Conservation (phyloP, 2,329 filamentous ascomycete species). For the Hypoxylon rubiginosum region DNA sequence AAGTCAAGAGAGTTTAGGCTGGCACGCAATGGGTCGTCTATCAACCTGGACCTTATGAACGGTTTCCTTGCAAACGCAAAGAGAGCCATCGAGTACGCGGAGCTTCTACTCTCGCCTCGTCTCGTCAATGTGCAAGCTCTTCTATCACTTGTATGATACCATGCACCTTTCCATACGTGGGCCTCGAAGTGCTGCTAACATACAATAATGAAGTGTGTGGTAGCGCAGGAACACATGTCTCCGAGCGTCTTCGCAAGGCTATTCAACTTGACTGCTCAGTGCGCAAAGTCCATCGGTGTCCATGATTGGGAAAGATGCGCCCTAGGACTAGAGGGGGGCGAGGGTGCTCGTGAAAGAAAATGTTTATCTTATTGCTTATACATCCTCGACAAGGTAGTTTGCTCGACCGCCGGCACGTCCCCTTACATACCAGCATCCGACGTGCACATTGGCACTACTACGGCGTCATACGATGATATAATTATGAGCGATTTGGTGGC, state of each 20-base stretch:
- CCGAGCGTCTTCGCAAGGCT: slow-evolving; percentile 15
- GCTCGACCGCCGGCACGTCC: slow-evolving; percentile 17
- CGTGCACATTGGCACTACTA: slow-evolving; percentile 9
- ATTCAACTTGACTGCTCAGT: slow-evolving; percentile 20
- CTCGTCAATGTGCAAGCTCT: slow-evolving; percentile 32
- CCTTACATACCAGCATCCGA: slow-evolving; percentile 12
- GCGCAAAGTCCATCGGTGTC: slow-evolving; percentile 28
- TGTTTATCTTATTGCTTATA: slow-evolving; percentile 30
- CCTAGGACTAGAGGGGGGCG: neutral
- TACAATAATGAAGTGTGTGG: slow-evolving; percentile 12
- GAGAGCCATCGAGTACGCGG: slow-evolving; percentile 23
- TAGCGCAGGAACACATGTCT: slow-evolving; percentile 30
- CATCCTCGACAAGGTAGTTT: slow-evolving; percentile 25
- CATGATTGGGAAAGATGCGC: slow-evolving; percentile 21
- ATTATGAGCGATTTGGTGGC: slow-evolving; percentile 1
- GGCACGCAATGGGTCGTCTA: slow-evolving; percentile 16
- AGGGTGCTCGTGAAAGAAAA: slow-evolving; percentile 16
- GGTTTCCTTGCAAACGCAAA: slow-evolving; percentile 30
- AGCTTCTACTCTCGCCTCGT: slow-evolving; percentile 18
- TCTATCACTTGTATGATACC: slow-evolving; percentile 23
- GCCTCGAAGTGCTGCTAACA: slow-evolving; percentile 9
- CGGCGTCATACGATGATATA: neutral
- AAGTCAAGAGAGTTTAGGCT: slow-evolving; percentile 11
- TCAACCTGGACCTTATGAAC: slow-evolving; percentile 28
- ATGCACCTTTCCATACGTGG: too few relatives aligned